A percentile compares a stretch with the other conserved stretches of the same genome.
phyloP scores from a whole-genome alignment of 768 basidiomycete species.

The Suillus subalutaceus region DNA sequence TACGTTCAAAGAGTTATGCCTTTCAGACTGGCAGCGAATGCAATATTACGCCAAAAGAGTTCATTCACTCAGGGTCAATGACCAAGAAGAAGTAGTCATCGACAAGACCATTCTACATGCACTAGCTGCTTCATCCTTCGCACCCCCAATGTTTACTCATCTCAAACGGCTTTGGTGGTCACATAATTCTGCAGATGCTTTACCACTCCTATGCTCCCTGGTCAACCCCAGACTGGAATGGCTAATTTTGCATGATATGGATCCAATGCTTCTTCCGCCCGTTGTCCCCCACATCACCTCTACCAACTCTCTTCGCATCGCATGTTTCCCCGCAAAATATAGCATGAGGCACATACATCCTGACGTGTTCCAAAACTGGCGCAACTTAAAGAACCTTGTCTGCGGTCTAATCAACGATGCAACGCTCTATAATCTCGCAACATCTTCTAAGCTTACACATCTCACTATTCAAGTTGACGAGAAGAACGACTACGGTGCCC shows the following conservation, averaged over 20 bases:
- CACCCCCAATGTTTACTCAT: constrained; percentile 1
- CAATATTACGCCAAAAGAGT: constrained; percentile 6
- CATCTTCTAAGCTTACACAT: neutral
- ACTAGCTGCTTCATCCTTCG: neutral
- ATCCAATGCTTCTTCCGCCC: neutral
- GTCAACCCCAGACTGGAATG: neutral
- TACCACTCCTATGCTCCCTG: constrained; percentile 2
- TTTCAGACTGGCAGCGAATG: constrained; percentile 6
- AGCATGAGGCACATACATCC: constrained; percentile 6
- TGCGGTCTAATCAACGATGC: constrained; percentile 7
- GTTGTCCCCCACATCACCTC: neutral
- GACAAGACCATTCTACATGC: neutral
- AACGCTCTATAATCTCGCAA: constrained; percentile 4
- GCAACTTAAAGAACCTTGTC: constrained; percentile 1
- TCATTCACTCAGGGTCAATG: constrained; percentile 1
- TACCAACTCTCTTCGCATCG: neutral
- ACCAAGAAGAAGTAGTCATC: constrained; percentile 5
- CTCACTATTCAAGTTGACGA: constrained; percentile 1
- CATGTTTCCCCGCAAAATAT: neutral
- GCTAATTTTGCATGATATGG: neutral
- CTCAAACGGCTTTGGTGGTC: constrained; percentile 9
- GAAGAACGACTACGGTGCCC: neutral
- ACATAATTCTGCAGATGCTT: constrained; percentile 4
- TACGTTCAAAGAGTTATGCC: neutral
- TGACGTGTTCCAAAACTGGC: constrained; percentile 4